Conservation (phyloP, 1,284 basidiomycete species). For the Pseudozyma sp. region DNA sequence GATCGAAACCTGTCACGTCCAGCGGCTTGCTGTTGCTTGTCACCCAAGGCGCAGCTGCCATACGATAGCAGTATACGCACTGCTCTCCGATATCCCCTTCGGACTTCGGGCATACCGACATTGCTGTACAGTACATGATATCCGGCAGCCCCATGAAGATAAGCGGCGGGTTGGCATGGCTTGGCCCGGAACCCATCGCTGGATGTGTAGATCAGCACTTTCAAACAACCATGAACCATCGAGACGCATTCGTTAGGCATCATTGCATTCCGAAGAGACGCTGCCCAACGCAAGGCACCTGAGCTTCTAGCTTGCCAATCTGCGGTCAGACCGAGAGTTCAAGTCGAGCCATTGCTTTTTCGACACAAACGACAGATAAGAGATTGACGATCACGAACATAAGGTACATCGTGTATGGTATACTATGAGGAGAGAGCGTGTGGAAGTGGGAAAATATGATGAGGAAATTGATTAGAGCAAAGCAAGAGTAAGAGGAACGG, state of each 20-base stretch:
- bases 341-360: not conserved
- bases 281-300: not conserved
- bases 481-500: conserved; percentile 6
- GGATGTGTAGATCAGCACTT: too few relatives aligned
- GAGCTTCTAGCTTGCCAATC: not conserved
- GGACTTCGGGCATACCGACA: too few relatives aligned
- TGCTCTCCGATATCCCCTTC: too few relatives aligned
- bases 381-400: not conserved
- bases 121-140: too few relatives aligned
- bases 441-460: not conserved
- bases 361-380: not conserved
- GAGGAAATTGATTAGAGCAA: not conserved
- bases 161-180: too few relatives aligned
- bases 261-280: not conserved
- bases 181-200: too few relatives aligned
- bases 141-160: too few relatives aligned
- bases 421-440: conserved; percentile 3
- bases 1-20: too few relatives aligned
- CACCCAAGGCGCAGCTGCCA: too few relatives aligned
- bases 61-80: too few relatives aligned
- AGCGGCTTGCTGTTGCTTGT: too few relatives aligned
- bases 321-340: not conserved
- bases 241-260: not conserved
- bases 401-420: conserved; percentile 26
- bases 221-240: not conserved